These are phyloP conservation scores for Spencermartinsiella ligniputridi DNA, from an alignment of 1,139 yeast genomes.

Conservation along the genomic window DNA sequence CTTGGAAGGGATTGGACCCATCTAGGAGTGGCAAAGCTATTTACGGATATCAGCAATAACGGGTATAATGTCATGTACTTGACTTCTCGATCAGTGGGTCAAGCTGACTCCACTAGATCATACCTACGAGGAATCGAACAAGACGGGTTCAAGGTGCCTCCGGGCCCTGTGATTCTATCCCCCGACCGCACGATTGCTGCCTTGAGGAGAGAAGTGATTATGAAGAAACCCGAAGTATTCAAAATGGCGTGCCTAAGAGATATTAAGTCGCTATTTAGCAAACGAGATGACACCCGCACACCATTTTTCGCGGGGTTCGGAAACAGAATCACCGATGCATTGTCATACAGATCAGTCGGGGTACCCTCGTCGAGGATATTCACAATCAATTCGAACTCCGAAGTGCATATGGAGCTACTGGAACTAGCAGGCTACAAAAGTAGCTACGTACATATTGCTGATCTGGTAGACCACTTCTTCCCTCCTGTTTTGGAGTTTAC, in stretches of 20 bases:
- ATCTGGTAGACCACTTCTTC: slow-evolving; percentile 93
- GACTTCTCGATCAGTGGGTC: slow-evolving; percentile 94
- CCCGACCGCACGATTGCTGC: slow-evolving; percentile 99
- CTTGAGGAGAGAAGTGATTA: slow-evolving; percentile 79
- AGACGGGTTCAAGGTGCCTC: slow-evolving; percentile 66
- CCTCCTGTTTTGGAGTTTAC: slow-evolving; percentile 53
- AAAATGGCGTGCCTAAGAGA: slow-evolving; percentile 96
- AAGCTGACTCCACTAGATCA: slow-evolving; percentile 87
- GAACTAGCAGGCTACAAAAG: slow-evolving; percentile 92
- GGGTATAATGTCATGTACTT: slow-evolving; percentile 92
- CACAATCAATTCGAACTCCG: slow-evolving; percentile 95
- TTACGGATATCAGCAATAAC: slow-evolving; percentile 75
- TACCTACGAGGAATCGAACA: slow-evolving; percentile 78
- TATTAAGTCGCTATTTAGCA: slow-evolving; percentile 57
- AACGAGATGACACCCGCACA: slow-evolving; percentile 37
- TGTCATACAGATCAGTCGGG: slow-evolving; percentile 89
- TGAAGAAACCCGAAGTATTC: slow-evolving; percentile 94
- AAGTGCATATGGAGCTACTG: slow-evolving; percentile 92
- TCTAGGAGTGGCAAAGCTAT: slow-evolving; percentile 87
- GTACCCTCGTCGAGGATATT: slow-evolving; percentile 93
- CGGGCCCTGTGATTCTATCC: slow-evolving; percentile 90
- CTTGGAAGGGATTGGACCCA: slow-evolving; percentile 99
- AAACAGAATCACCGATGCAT: slow-evolving; percentile 93
- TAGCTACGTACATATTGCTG: slow-evolving; percentile 84
- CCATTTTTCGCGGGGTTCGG: slow-evolving; percentile 99